These are phyloP conservation scores for Auricularia sp. DNA, from an alignment of 768 basidiomycete species.

Conservation along the genomic window DNA sequence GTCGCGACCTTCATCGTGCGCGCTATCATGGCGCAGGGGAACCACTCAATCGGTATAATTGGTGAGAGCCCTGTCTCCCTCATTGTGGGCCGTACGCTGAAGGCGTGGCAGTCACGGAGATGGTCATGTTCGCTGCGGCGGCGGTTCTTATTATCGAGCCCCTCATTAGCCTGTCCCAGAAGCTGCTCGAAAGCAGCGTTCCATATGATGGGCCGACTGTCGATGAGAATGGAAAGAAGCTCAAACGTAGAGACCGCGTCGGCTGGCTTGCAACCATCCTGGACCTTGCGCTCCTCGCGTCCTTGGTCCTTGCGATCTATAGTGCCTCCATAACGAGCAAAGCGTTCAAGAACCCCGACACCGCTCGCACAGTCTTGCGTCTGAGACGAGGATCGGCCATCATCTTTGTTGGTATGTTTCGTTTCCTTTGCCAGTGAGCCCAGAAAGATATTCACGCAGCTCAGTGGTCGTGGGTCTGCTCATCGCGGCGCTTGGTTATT, in stretches of 20 bases:
- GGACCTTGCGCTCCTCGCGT: neutral
- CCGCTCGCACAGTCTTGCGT: neutral
- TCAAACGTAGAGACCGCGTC: neutral
- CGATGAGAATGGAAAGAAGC: neutral
- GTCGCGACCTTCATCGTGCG: neutral
- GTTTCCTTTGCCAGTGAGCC: neutral
- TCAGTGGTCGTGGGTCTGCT: neutral
- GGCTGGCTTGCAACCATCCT: neutral
- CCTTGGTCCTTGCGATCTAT: neutral
- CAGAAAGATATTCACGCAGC: neutral
- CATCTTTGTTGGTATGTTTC: neutral
- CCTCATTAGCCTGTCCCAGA: neutral
- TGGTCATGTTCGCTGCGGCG: neutral
- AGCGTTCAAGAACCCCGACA: neutral
- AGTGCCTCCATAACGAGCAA: neutral
- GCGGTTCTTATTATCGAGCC: neutral
- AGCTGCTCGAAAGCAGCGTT: neutral
- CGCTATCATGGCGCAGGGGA: neutral
- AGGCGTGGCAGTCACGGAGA: neutral
- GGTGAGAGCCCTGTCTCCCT: neutral
- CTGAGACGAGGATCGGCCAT: neutral
- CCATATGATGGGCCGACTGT: neutral
- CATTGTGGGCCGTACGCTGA: neutral
- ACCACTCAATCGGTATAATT: neutral
- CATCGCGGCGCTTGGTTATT: neutral